Evolutionary conservation across 2,329 filamentous ascomycete species (phyloP).

Genomic region (Fusarium sp.): DNA sequence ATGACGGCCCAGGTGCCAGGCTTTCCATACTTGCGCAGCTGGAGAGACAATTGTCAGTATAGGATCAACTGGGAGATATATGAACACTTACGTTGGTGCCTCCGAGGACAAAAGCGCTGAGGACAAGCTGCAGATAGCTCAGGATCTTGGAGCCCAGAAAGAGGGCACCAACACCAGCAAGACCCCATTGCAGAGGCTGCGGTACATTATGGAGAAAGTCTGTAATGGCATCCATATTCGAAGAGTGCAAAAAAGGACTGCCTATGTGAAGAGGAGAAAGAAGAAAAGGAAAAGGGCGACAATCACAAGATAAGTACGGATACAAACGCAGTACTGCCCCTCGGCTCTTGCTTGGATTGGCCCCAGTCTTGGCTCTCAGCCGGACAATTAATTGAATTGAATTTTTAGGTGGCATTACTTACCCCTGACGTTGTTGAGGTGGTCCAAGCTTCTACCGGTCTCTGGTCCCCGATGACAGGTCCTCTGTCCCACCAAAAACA

Average conservation of each 20-base stretch:
- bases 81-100: conserved; percentile 68
- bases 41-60: background rate
- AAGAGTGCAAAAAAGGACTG: background rate
- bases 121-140: conserved; percentile 71
- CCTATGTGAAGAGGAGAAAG: background rate
- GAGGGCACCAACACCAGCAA: conserved; percentile 70
- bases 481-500: conserved; percentile 39
- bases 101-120: conserved; percentile 76
- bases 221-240: conserved; percentile 49
- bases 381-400: conserved; percentile 14
- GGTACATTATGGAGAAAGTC: conserved; percentile 56
- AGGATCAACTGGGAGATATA: background rate
- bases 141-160: conserved; percentile 69
- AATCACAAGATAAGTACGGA: conserved; percentile 27
- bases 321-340: conserved; percentile 34
- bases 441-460: conserved; percentile 47
- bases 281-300: background rate
- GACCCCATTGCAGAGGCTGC: conserved; percentile 58
- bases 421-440: conserved; percentile 50
- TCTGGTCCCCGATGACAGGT: conserved; percentile 25
- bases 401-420: conserved; percentile 33
- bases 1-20: conserved; percentile 95
- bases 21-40: conserved; percentile 92
- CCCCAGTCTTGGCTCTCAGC: conserved; percentile 14
- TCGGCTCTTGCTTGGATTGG: conserved; percentile 34